Percentiles rank a stretch among this genome's conserved stretches.
phyloP scores from a whole-genome alignment of 371 early-diverging fungal species.

The Blastocladiella emersonii region DNA sequence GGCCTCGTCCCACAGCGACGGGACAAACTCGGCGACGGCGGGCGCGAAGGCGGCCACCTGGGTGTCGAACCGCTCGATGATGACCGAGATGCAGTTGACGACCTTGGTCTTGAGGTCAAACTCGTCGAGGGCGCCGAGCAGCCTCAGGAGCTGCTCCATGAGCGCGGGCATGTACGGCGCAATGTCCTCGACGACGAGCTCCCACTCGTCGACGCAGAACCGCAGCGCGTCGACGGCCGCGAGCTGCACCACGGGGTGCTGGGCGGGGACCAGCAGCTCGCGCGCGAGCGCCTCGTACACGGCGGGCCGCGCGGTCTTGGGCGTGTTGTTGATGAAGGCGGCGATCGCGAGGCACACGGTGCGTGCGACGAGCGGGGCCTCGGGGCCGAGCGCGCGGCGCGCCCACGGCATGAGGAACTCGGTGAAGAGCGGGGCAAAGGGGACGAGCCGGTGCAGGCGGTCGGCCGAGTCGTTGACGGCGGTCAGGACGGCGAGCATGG shows the following conservation, averaged over 20 bases:
- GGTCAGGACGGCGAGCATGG: neutral
- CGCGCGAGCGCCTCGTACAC: neutral
- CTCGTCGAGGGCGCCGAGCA: neutral
- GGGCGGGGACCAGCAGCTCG: neutral
- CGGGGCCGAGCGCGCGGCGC: neutral
- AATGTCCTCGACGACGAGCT: neutral
- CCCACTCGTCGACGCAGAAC: neutral
- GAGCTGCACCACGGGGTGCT: neutral
- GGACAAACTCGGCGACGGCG: neutral
- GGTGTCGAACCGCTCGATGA: neutral
- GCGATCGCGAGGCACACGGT: neutral
- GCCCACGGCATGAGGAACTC: neutral
- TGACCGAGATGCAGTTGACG: neutral
- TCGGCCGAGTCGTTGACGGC: neutral
- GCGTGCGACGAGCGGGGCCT: neutral
- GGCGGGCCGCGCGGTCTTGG: neutral
- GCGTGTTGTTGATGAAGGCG: neutral
- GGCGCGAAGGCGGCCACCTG: neutral
- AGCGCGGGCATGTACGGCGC: neutral
- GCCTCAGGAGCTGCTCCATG: neutral
- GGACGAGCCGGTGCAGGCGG: neutral
- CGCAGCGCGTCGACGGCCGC: neutral
- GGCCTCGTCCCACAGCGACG: neutral
- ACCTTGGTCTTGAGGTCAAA: constrained; percentile 2
- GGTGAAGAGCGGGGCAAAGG: neutral